Base-by-base conservation (phyloP, 805 yeast species). In the Zygoascus flipseniorum region DNA sequence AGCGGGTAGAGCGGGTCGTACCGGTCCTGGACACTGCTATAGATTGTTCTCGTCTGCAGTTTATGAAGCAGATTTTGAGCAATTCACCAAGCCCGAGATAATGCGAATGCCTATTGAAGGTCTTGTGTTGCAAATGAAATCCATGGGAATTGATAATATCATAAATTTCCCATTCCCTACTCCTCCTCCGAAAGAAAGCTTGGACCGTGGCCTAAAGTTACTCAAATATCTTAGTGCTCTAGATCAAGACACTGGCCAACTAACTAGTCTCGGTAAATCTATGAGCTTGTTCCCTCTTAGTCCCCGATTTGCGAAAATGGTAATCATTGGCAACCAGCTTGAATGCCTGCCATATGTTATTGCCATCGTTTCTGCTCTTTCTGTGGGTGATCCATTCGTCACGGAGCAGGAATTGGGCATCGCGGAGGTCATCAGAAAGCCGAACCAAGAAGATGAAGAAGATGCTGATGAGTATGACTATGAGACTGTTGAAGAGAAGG, bases 21-120 rank as follows among this genome's bases (percentile, higher is more conserved):
- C 97, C 0, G 99, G 98, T 0, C 97, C 99, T 0, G 99, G 99
- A 54, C 98, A 93, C 64, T 88, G 97, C 67, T 93, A 93, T 67
- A 74, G 99, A 56, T 69, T 93, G 13, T 93, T 76, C 63, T 92
- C 98, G 0, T 90, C 98, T 14, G 99, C 99, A 1, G 86, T 95
- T 8, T 93, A 75, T 67, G 97, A 93, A 65, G 79, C 82, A 57
- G 93, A 85, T 58, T 93, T 93, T 65, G 75, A 75, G 2, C 89
- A 85, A 63, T 93, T 93, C 63, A 77, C 93, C 10, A 76, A 75
- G 52, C 98, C 99, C 0, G 99, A 93, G 67, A 90, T 93, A 47
- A 71, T 87, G 54, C 75, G 98, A 59, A 90, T 89, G 95, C 98
- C 99, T 0, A 89, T 89, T 37, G 99, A 93, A 66, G 89, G 96